Percentiles rank a stretch among this genome's conserved stretches.
Evolutionary conservation across 345 rosid species (phyloP).

Genomic region (Ceriops zippeliana): DNA sequence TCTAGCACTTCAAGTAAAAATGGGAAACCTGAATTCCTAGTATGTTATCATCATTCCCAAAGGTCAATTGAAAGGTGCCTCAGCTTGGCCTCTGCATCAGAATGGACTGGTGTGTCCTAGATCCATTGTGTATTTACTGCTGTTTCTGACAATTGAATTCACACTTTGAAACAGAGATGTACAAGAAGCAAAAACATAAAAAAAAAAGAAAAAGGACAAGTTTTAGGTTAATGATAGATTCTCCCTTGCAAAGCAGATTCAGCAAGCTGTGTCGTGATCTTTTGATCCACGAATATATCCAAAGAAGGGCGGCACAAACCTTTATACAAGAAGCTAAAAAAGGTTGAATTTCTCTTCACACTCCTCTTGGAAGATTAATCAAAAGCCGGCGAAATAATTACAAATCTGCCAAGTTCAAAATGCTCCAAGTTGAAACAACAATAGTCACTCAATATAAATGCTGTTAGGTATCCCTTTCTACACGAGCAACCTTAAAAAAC

Average conservation of each 20-base stretch:
- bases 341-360: too few relatives aligned
- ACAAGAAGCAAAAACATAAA: constrained; percentile 1
- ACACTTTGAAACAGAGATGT: constrained; percentile 15
- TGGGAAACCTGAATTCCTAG: constrained; percentile 80
- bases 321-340: too few relatives aligned
- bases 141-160: constrained; percentile 46
- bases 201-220: background rate
- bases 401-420: too few relatives aligned
- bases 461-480: too few relatives aligned
- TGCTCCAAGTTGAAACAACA: too few relatives aligned
- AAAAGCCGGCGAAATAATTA: too few relatives aligned
- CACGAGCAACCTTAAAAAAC: too few relatives aligned
- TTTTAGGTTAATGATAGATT: constrained; percentile 25
- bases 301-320: too few relatives aligned
- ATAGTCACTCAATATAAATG: too few relatives aligned
- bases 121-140: constrained; percentile 63
- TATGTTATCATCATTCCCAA: constrained; percentile 72
- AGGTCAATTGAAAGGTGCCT: constrained; percentile 74
- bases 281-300: constrained; percentile 50
- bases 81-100: constrained; percentile 72
- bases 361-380: too few relatives aligned
- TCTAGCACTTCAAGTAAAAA: too few relatives aligned
- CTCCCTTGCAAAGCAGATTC: constrained; percentile 85
- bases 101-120: constrained; percentile 67
- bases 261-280: constrained; percentile 93